Base-by-base conservation (phyloP, 352 stramenopile species). In the Hyaloperonospora brassicae region DNA sequence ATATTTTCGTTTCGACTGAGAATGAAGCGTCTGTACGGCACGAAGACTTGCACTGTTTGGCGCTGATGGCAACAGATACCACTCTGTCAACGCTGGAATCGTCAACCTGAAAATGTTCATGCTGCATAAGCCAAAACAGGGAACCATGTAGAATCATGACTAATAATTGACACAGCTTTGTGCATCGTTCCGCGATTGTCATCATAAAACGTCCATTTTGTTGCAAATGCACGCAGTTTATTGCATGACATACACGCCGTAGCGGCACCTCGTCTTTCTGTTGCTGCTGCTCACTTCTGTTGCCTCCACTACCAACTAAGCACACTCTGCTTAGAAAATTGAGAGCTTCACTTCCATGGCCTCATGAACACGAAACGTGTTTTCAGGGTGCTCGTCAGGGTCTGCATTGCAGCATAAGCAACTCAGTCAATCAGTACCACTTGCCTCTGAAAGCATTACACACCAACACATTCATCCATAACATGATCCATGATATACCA, bases 291-390 rank as follows among this genome's bases (percentile, higher is more conserved):
- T n/a, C 2, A 13, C 21, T 42, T 14, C 21, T 13, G 36, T 3
- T 11, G 4, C 11, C 10, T 42, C 34, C 36, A 42, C 36, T n/a
- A n/a, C 10, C 34, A 49, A 44, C 12, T n/a, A 52, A 27, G 24
- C 22, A 23, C 21, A 24, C 14, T 22, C 12, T 45, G 59, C 53
- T 85, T 86, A 93, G 70, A 93, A 93, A 64, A 93, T 91, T 55
- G 77, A 72, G 42, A 93, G 70, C 74, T 93, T 93, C 58, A 93
- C 84, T 70, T 93, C 84, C 81, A 93, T 93, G 43, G 81, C 79
- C 43, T 91, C 81, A 66, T 93, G 84, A 9, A 93, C 80, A 57
- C 77, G 76, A 73, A 91, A 93, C 45, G 64, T 69, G 65, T 79
- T 78, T 60, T 89, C 80, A 25, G 79, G 79, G 70, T 87, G 72